These are phyloP conservation scores for Podaxis mareebaensis DNA, from an alignment of 768 basidiomycete genomes.

Conservation along the genomic window DNA sequence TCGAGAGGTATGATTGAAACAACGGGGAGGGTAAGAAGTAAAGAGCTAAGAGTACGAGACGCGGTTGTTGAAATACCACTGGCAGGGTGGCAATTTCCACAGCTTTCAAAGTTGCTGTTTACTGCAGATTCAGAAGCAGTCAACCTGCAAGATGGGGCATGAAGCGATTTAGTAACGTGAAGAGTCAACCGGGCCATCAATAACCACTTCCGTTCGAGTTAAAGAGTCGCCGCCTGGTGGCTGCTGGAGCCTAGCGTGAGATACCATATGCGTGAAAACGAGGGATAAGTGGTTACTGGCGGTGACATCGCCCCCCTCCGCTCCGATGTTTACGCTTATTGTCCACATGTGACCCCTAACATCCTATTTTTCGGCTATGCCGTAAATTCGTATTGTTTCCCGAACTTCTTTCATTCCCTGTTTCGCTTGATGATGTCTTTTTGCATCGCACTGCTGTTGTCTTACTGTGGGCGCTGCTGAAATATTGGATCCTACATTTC, in stretches of 20 bases:
- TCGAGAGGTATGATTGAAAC: slow-evolving; percentile 1
- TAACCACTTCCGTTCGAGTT: slow-evolving; percentile 31
- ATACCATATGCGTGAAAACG: slow-evolving; percentile 34
- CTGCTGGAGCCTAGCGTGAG: slow-evolving; percentile 33
- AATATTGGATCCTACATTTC: neutral
- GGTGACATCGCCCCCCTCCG: slow-evolving; percentile 22
- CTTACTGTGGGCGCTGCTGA: neutral
- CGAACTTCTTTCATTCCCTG: neutral
- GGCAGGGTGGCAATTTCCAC: slow-evolving; percentile 15
- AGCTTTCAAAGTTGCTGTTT: slow-evolving; percentile 14
- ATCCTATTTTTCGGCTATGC: slow-evolving; percentile 1
- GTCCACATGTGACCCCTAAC: slow-evolving; percentile 33
- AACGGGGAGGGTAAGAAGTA: slow-evolving; percentile 7
- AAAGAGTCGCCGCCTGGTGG: slow-evolving; percentile 16
- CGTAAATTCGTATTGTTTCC: slow-evolving; percentile 5
- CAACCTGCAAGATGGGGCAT: slow-evolving; percentile 22
- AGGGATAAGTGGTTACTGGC: neutral
- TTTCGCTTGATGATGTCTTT: neutral
- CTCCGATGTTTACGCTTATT: slow-evolving; percentile 36
- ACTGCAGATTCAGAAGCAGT: slow-evolving; percentile 15
- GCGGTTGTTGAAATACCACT: slow-evolving; percentile 9
- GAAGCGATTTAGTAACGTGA: slow-evolving; percentile 29
- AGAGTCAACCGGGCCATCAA: slow-evolving; percentile 19
- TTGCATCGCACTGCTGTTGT: neutral
- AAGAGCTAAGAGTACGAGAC: slow-evolving; percentile 18